phyloP scores from a whole-genome alignment of 164 flowering plant genomes.

The Houttuynia cordata region DNA sequence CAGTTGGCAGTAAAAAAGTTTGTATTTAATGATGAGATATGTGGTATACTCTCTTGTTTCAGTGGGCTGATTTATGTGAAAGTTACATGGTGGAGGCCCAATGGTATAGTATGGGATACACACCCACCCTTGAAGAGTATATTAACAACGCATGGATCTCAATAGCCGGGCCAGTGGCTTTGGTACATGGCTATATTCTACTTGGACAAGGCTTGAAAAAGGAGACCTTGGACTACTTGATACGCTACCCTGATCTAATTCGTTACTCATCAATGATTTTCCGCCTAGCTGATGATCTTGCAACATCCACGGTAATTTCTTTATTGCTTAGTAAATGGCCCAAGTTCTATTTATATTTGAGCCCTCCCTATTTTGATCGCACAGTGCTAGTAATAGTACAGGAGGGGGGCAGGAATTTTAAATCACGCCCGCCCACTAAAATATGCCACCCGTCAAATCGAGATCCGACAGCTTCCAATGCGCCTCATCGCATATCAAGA shows the following conservation, averaged over 20 bases:
- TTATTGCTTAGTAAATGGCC: no score
- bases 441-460: no score
- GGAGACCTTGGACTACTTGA: slow-evolving; percentile 5
- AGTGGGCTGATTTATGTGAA: slow-evolving; percentile 42
- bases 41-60: no score
- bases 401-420: no score
- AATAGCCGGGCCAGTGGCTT: slow-evolving; percentile 11
- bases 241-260: slow-evolving; percentile 11
- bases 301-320: slow-evolving; percentile 25
- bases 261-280: slow-evolving; percentile 22
- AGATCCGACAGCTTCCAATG: no score
- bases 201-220: neutral
- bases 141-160: slow-evolving; percentile 32
- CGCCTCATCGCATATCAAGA: no score
- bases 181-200: slow-evolving; percentile 19
- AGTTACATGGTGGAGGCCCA: slow-evolving; percentile 31
- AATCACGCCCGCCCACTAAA: no score
- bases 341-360: neutral
- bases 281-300: slow-evolving; percentile 29
- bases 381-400: no score
- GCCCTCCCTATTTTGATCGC: no score
- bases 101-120: slow-evolving; percentile 23
- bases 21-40: neutral
- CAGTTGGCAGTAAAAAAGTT: no score
- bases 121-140: slow-evolving; percentile 34